Conservation (phyloP, 495 filamentous ascomycete species). For the Hypoxylon rickii region DNA sequence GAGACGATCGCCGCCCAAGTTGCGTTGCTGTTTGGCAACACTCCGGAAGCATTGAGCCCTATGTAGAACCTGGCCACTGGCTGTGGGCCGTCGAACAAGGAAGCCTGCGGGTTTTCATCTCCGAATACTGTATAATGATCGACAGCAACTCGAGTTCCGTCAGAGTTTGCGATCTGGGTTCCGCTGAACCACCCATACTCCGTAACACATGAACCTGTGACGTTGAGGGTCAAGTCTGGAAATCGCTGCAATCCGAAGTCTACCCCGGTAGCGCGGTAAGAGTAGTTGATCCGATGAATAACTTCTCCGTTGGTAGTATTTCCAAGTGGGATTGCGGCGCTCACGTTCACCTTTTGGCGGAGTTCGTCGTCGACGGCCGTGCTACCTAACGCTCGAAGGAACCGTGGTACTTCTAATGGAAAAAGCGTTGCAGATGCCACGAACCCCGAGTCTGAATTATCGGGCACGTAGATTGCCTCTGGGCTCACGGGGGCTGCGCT, state of each 20-base stretch:
- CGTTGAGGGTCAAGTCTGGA: conserved; percentile 36
- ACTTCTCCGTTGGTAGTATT: conserved; percentile 15
- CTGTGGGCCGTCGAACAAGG: conserved; percentile 20
- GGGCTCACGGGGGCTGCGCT: conserved; percentile 36
- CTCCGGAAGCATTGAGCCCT: background rate
- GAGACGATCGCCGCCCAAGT: conserved; percentile 40
- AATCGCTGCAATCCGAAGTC: conserved; percentile 44
- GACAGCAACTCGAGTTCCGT: background rate
- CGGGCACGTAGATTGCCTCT: conserved; percentile 33
- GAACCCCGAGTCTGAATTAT: background rate
- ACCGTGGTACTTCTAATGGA: conserved; percentile 30
- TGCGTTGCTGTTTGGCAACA: conserved; percentile 23
- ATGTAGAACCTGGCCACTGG: conserved; percentile 17
- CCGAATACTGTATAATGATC: conserved; percentile 24
- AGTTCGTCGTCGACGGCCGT: conserved; percentile 24
- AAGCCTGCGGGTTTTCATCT: background rate
- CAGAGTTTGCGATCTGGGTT: background rate
- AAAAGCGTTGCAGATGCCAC: conserved; percentile 10
- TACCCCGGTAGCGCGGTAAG: conserved; percentile 37
- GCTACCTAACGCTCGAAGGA: conserved; percentile 37
- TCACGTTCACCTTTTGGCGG: conserved; percentile 12
- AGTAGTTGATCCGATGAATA: conserved; percentile 36
- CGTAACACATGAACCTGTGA: conserved; percentile 43
- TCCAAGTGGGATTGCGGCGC: conserved; percentile 9
- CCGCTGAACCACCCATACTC: conserved; percentile 36